Conservation (phyloP, 371 early-diverging fungal genomes). For the Enterocytospora artemiae region DNA sequence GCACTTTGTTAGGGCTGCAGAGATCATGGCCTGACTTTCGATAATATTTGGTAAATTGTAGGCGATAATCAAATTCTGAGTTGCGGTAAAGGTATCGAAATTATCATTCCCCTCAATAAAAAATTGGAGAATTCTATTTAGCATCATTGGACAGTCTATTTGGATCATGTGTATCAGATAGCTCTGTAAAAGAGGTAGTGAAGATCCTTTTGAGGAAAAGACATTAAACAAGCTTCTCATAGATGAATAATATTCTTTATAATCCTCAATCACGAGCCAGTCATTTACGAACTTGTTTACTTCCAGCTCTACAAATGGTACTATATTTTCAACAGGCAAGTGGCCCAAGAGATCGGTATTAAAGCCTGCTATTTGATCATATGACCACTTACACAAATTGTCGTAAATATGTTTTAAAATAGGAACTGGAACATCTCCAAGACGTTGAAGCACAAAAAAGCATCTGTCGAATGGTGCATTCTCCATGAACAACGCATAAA, state of each 20-base stretch:
- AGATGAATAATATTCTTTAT: conserved; percentile 20
- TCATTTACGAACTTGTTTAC: conserved; percentile 33
- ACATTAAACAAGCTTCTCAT: conserved; percentile 28
- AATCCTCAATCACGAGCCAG: conserved; percentile 24
- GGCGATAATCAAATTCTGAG: conserved; percentile 26
- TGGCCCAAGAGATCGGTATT: conserved; percentile 37
- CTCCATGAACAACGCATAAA: conserved; percentile 20
- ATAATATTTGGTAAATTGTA: conserved; percentile 36
- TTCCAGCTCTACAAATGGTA: conserved; percentile 33
- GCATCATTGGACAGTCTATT: conserved; percentile 32
- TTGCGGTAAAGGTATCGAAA: conserved; percentile 34
- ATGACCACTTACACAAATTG: conserved; percentile 25
- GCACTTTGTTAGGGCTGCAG: conserved; percentile 28
- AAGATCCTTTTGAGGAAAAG: conserved; percentile 1
- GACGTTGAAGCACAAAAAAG: conserved; percentile 39
- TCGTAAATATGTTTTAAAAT: conserved; percentile 40
- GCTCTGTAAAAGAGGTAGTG: background rate
- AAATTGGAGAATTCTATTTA: conserved; percentile 30
- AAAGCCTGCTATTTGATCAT: conserved; percentile 31
- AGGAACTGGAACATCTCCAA: conserved; percentile 31
- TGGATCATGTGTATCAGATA: conserved; percentile 32
- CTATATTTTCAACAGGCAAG: conserved; percentile 3
- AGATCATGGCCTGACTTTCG: conserved; percentile 26
- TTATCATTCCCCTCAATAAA: conserved; percentile 9
- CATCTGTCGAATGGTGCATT: conserved; percentile 47